Evolutionary conservation across 2,329 filamentous ascomycete species (phyloP).

Genomic region (Verticillium nubilum): DNA sequence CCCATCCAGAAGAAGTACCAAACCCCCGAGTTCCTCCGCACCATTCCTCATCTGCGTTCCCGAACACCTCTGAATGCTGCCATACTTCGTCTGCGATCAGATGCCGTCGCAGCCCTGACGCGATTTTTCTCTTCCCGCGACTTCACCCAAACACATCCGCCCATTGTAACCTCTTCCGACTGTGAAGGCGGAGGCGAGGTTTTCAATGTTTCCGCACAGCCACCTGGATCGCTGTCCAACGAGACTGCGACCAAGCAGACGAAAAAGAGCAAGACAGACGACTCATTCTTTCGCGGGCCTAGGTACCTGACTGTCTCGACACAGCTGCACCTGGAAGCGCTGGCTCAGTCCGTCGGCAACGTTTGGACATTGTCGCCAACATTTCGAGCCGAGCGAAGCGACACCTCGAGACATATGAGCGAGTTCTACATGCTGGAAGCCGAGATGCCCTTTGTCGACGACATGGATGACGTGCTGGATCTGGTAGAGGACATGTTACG

Average conservation of each 20-base stretch:
- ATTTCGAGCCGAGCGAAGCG: slow-evolving; percentile 88
- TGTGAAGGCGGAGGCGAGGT: slow-evolving; percentile 96
- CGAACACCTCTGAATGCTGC: slow-evolving; percentile 77
- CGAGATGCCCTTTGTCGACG: slow-evolving; percentile 73
- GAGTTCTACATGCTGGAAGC: slow-evolving; percentile 99
- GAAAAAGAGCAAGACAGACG: slow-evolving; percentile 22
- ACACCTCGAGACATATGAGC: slow-evolving; percentile 88
- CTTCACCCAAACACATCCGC: slow-evolving; percentile 83
- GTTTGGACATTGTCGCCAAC: slow-evolving; percentile 94
- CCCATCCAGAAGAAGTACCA: slow-evolving; percentile 97
- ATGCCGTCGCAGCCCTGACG: slow-evolving; percentile 66
- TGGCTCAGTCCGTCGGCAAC: slow-evolving; percentile 80
- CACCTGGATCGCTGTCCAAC: slow-evolving; percentile 9
- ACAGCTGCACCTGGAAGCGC: slow-evolving; percentile 88
- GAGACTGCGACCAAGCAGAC: slow-evolving; percentile 17
- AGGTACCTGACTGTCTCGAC: slow-evolving; percentile 96
- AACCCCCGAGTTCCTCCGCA: slow-evolving; percentile 79
- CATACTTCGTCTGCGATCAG: slow-evolving; percentile 76
- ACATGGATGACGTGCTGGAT: slow-evolving; percentile 67
- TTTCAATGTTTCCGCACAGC: slow-evolving; percentile 60
- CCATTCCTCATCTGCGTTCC: slow-evolving; percentile 79
- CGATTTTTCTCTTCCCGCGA: slow-evolving; percentile 67
- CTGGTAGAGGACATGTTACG: slow-evolving; percentile 76
- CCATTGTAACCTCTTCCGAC: slow-evolving; percentile 92
- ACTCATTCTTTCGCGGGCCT: slow-evolving; percentile 73